These are phyloP conservation scores for Hypomontagnella submonticulosa DNA, from an alignment of 495 filamentous ascomycete species.

Conservation along the genomic window DNA sequence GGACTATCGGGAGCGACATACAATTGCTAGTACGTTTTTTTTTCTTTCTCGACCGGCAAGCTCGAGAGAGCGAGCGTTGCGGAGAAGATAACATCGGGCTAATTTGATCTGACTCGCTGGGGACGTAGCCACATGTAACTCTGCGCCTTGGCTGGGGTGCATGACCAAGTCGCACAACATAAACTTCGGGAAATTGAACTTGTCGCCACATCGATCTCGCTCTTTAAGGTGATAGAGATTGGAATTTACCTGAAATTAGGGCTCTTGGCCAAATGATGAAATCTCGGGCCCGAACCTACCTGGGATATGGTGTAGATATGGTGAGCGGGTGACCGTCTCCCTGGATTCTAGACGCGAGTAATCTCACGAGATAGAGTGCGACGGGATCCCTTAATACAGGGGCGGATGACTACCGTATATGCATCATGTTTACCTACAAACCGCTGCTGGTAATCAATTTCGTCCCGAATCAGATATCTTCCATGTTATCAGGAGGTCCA, in stretches of 20 bases:
- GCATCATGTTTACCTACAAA: background rate
- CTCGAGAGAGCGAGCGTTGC: slow-evolving; percentile 1
- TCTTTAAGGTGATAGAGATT: slow-evolving; percentile 28
- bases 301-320: no score
- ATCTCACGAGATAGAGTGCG: background rate
- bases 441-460: no score
- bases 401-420: no score
- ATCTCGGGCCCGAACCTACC: slow-evolving; percentile 28
- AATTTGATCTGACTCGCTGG: slow-evolving; percentile 5
- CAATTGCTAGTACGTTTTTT: slow-evolving; percentile 4
- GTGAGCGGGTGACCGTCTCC: background rate
- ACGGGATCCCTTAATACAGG: background rate
- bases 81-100: background rate
- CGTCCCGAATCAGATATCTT: no score
- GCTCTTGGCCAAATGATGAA: slow-evolving; percentile 1
- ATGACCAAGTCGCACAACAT: slow-evolving; percentile 19
- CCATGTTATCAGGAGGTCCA: no score
- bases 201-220: slow-evolving; percentile 10
- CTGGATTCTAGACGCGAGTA: background rate
- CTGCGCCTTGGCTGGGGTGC: slow-evolving; percentile 24
- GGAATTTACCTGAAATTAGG: background rate
- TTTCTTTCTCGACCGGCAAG: background rate
- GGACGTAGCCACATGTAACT: slow-evolving; percentile 13
- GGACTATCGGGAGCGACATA: background rate
- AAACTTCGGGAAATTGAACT: slow-evolving; percentile 17